Conservation (phyloP, 768 basidiomycete species). For the Royoungia palumana region DNA sequence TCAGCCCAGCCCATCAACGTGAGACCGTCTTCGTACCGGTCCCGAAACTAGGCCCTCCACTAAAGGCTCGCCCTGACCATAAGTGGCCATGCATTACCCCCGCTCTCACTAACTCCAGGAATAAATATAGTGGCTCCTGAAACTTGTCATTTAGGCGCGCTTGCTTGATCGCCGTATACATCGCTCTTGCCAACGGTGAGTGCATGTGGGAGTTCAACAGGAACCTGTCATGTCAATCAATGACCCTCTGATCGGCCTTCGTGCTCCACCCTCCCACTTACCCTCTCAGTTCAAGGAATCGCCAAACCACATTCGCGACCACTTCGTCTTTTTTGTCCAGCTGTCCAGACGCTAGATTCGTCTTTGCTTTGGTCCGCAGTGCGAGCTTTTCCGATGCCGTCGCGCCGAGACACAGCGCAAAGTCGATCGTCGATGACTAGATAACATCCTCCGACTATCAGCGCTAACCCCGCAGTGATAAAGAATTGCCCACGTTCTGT, state of each 20-base stretch:
- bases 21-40: constrained; percentile 55
- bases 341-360: constrained; percentile 38
- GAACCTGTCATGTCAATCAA: constrained; percentile 54
- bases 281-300: constrained; percentile 95
- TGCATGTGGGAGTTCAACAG: constrained; percentile 85
- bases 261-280: constrained; percentile 31
- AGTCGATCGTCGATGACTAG: constrained; percentile 96
- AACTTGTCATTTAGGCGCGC: constrained; percentile 95
- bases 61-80: constrained; percentile 85
- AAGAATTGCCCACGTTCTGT: constrained; percentile 75
- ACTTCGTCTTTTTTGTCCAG: constrained; percentile 98
- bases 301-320: constrained; percentile 97
- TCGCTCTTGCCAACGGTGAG: constrained; percentile 86
- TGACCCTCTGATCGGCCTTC: constrained; percentile 4
- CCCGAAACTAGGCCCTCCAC: constrained; percentile 94
- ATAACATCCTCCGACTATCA: constrained; percentile 23
- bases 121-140: constrained; percentile 93
- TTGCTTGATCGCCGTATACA: constrained; percentile 75
- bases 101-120: constrained; percentile 93
- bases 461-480: constrained; percentile 18
- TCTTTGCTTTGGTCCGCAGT: constrained; percentile 71
- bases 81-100: constrained; percentile 94
- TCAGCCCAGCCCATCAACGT: constrained; percentile 25
- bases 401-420: constrained; percentile 90
- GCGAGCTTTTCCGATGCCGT: constrained; percentile 81